phyloP scores from a whole-genome alignment of 208 protist species.

The Leishmania gerbilli region DNA sequence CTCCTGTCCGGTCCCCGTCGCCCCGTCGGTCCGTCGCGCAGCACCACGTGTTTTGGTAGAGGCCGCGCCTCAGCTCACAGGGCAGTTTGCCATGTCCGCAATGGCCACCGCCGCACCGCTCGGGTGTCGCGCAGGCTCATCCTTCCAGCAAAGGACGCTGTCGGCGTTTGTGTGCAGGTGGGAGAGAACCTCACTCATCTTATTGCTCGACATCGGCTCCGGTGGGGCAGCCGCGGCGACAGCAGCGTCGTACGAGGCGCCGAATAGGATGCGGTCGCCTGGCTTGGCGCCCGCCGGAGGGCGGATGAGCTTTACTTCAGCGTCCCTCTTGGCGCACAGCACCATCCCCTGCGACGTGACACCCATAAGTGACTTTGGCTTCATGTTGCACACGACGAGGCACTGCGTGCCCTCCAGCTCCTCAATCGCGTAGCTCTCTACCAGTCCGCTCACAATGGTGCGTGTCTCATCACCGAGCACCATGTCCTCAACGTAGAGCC shows the following conservation, averaged over 20 bases:
- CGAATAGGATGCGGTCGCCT: constrained; percentile 74
- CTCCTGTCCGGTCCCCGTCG: background rate
- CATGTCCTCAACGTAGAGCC: constrained; percentile 93
- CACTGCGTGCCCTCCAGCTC: constrained; percentile 80
- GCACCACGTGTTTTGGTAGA: background rate
- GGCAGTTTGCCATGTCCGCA: constrained; percentile 25
- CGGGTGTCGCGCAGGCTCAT: constrained; percentile 36
- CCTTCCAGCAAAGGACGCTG: constrained; percentile 70
- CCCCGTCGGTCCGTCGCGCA: background rate
- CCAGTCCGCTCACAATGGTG: constrained; percentile 92
- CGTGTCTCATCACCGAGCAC: constrained; percentile 89
- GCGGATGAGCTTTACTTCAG: constrained; percentile 50
- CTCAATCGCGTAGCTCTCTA: constrained; percentile 73
- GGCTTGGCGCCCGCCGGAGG: constrained; percentile 64
- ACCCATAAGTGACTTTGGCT: constrained; percentile 89
- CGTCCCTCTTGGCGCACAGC: constrained; percentile 82
- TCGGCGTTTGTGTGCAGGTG: constrained; percentile 62
- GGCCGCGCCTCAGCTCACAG: constrained; percentile 7
- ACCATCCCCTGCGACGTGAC: constrained; percentile 94
- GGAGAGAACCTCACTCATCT: constrained; percentile 65
- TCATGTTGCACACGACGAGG: constrained; percentile 93
- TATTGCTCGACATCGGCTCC: constrained; percentile 43
- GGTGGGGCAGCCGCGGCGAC: constrained; percentile 17
- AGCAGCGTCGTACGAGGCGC: constrained; percentile 29
- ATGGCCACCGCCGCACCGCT: constrained; percentile 29